phyloP scores from a whole-genome alignment of 768 basidiomycete species.

The Pleurotus tuoliensis region DNA sequence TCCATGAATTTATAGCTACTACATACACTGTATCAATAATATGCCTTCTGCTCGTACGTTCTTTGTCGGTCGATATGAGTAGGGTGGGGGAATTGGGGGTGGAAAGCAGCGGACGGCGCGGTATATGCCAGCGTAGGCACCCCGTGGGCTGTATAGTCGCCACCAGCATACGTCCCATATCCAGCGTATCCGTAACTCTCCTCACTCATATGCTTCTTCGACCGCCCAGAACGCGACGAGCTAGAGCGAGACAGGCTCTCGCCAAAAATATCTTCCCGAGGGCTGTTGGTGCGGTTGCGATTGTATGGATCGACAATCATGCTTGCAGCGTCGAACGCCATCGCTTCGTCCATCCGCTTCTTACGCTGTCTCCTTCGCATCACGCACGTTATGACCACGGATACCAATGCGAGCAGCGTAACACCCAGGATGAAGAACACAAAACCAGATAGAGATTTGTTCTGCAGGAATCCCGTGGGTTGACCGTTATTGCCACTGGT shows the following conservation, averaged over 20 bases:
- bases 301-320: conserved; percentile 10
- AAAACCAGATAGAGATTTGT: conserved; percentile 57
- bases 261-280: neutral
- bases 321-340: conserved; percentile 47
- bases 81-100: conserved; percentile 1
- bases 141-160: neutral
- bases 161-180: neutral
- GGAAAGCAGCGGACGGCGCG: neutral
- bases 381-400: conserved; percentile 40
- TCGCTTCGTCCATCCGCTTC: conserved; percentile 38
- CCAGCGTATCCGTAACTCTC: conserved; percentile 1
- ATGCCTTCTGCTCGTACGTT: neutral
- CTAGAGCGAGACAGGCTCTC: neutral
- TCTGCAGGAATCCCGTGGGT: conserved; percentile 48
- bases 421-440: conserved; percentile 54
- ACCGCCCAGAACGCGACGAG: neutral
- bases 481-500: conserved; percentile 14
- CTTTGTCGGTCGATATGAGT: conserved; percentile 3
- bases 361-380: conserved; percentile 46
- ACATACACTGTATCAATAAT: neutral
- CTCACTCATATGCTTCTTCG: conserved; percentile 5
- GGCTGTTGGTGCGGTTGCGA: neutral
- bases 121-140: neutral
- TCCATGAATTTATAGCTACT: neutral
- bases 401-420: conserved; percentile 39